Conservation (phyloP, 2,329 filamentous ascomycete genomes). For the Xylaria multiplex region DNA sequence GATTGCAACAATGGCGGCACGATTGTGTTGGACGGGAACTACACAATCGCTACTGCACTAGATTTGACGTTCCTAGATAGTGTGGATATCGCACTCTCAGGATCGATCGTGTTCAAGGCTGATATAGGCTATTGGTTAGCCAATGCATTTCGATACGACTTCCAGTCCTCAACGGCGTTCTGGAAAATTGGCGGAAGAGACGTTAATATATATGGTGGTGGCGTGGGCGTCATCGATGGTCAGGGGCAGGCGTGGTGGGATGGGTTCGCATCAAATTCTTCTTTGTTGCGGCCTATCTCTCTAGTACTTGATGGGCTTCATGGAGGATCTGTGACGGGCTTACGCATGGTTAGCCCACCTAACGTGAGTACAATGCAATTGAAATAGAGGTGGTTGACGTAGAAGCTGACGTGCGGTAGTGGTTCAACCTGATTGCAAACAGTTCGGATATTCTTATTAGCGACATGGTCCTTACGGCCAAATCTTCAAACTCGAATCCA, state of each 20-base stretch:
- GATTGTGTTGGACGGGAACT: constrained; percentile 67
- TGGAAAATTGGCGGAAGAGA: constrained; percentile 58
- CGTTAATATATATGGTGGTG: constrained; percentile 72
- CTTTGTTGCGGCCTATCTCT: constrained; percentile 35
- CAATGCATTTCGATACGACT: constrained; percentile 70
- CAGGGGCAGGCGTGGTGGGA: constrained; percentile 74
- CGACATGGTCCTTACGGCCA: constrained; percentile 68
- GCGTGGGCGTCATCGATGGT: constrained; percentile 60
- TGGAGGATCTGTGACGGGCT: constrained; percentile 35
- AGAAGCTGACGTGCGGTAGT: constrained; percentile 52
- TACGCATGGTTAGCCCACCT: constrained; percentile 38
- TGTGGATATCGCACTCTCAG: constrained; percentile 68
- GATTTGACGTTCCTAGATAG: constrained; percentile 72
- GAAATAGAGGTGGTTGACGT: neutral
- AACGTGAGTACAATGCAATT: constrained; percentile 29
- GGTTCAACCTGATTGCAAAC: constrained; percentile 74
- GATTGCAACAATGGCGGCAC: constrained; percentile 71
- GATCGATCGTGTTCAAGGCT: constrained; percentile 68
- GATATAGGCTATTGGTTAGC: constrained; percentile 76
- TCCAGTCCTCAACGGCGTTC: constrained; percentile 70
- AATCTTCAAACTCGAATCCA: constrained; percentile 61
- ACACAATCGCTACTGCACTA: constrained; percentile 71
- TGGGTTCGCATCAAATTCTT: constrained; percentile 58
- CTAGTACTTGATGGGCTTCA: constrained; percentile 37
- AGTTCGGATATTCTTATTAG: constrained; percentile 71